phyloP scores from a whole-genome alignment of 305 asterid species.

The Solanum hybrid region DNA sequence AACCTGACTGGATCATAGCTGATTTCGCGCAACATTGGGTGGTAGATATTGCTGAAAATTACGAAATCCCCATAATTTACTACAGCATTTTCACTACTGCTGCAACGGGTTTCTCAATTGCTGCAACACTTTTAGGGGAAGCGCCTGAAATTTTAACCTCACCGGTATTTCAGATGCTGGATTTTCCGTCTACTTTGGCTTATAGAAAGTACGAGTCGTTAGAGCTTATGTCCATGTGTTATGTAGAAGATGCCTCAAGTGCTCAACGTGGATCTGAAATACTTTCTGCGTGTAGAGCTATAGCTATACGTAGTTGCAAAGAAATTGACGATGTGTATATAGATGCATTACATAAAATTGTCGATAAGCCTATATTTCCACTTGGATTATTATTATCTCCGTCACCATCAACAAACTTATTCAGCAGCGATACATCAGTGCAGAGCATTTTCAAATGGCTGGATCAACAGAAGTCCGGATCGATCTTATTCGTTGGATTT shows the following conservation, averaged over 20 bases:
- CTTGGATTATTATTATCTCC: slow-evolving; percentile 20
- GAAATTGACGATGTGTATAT: slow-evolving; percentile 3
- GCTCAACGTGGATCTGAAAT: neutral
- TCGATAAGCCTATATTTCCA: slow-evolving; percentile 10
- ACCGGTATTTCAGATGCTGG: slow-evolving; percentile 2
- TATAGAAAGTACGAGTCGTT: neutral
- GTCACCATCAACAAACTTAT: neutral
- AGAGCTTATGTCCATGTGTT: neutral
- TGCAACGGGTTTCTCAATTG: neutral
- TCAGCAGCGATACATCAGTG: neutral
- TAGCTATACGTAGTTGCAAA: slow-evolving; percentile 4
- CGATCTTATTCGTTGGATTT: slow-evolving; percentile 22
- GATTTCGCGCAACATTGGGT: slow-evolving; percentile 2
- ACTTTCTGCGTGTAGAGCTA: neutral
- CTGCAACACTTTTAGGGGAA: neutral
- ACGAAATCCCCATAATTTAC: neutral
- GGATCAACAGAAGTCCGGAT: slow-evolving; percentile 8
- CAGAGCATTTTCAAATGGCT: slow-evolving; percentile 18
- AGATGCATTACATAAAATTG: neutral
- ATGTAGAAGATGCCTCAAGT: neutral
- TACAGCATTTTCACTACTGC: neutral
- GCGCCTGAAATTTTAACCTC: neutral
- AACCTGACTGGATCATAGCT: neutral
- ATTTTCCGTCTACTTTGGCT: slow-evolving; percentile 4
- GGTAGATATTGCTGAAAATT: neutral